These are phyloP conservation scores for Torrubiella hemipterigena DNA, from an alignment of 2,329 filamentous ascomycete species.

Conservation along the genomic window DNA sequence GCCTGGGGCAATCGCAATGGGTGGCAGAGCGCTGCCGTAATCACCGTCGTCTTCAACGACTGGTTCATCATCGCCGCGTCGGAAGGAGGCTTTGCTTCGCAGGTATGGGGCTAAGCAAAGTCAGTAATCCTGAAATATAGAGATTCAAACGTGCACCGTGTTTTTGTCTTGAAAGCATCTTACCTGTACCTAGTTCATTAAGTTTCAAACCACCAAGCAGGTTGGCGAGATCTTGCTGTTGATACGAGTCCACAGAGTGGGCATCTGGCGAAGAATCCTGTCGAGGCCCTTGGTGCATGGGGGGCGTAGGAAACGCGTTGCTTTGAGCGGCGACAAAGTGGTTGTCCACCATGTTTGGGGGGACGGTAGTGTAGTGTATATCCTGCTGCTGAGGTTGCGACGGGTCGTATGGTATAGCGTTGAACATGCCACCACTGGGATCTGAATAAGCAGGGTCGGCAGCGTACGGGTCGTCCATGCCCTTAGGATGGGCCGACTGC, in stretches of 20 bases:
- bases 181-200: slow-evolving; percentile 76
- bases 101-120: slow-evolving; percentile 63
- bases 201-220: slow-evolving; percentile 79
- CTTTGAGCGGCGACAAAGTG: slow-evolving; percentile 36
- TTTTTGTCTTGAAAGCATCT: slow-evolving; percentile 17
- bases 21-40: slow-evolving; percentile 57
- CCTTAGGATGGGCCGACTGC: slow-evolving; percentile 26
- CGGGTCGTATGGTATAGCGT: slow-evolving; percentile 34
- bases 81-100: slow-evolving; percentile 44
- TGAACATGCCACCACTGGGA: slow-evolving; percentile 30
- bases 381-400: slow-evolving; percentile 30
- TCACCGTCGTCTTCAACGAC: slow-evolving; percentile 60
- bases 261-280: slow-evolving; percentile 30
- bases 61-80: slow-evolving; percentile 44
- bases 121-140: slow-evolving; percentile 3
- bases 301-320: slow-evolving; percentile 41
- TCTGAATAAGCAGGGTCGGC: slow-evolving; percentile 37
- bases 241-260: slow-evolving; percentile 51
- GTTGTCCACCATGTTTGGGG: slow-evolving; percentile 37
- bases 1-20: slow-evolving; percentile 55
- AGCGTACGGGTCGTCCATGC: slow-evolving; percentile 31
- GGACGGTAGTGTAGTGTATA: slow-evolving; percentile 42
- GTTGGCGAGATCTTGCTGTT: slow-evolving; percentile 62
- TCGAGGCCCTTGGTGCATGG: slow-evolving; percentile 19
- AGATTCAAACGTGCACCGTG: no score